These are phyloP conservation scores for Alternaria conjuncta DNA, from an alignment of 2,329 filamentous ascomycete species.

Conservation along the genomic window DNA sequence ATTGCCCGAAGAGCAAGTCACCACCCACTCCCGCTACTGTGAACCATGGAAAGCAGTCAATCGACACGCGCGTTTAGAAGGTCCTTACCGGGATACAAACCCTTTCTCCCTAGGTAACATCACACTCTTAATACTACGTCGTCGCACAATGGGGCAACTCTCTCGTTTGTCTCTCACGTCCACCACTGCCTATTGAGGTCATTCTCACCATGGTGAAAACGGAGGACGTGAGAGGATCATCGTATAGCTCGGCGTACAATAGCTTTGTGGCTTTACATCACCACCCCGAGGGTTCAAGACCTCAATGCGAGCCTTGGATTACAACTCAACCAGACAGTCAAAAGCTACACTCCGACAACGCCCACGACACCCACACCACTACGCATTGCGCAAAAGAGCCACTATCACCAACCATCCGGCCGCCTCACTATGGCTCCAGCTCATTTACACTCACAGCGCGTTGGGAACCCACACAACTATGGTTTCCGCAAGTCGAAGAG, in stretches of 20 bases:
- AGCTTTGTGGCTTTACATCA: neutral
- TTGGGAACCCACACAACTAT: neutral
- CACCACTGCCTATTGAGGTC: neutral
- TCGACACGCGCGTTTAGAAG: neutral
- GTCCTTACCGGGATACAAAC: neutral
- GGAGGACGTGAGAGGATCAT: neutral
- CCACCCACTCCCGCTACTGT: neutral
- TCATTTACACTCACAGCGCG: neutral
- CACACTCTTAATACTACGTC: neutral
- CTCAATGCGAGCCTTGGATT: neutral
- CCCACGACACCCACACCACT: neutral
- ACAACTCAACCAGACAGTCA: neutral
- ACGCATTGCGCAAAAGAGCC: neutral
- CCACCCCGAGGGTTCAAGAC: neutral
- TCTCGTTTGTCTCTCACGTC: neutral
- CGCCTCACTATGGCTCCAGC: neutral
- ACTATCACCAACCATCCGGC: neutral
- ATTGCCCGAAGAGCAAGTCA: neutral
- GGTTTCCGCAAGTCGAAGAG: neutral
- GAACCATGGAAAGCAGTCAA: slow-evolving; percentile 1
- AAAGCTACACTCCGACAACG: neutral
- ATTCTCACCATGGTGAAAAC: slow-evolving; percentile 3
- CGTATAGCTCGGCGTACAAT: neutral
- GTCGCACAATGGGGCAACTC: neutral
- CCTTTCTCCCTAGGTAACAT: neutral